These are phyloP conservation scores for Trichoderma sp. DNA, from an alignment of 2,329 filamentous ascomycete genomes.

Conservation along the genomic window DNA sequence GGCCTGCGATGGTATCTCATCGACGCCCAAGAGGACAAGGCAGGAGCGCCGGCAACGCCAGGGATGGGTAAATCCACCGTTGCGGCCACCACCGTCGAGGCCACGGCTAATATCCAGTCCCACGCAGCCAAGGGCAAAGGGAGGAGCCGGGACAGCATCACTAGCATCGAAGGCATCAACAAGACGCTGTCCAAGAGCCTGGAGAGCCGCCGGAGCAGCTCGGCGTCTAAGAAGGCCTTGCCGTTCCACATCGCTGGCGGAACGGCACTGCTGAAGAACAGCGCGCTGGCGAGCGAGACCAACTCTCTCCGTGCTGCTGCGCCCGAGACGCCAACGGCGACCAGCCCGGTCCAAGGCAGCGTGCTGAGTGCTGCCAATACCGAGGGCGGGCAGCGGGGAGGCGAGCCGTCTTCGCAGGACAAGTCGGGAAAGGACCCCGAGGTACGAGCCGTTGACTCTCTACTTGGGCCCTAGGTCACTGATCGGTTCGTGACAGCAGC, in stretches of 20 bases:
- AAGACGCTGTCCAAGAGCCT: conserved; percentile 83
- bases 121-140: conserved; percentile 51
- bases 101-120: conserved; percentile 70
- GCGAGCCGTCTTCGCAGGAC: conserved; percentile 35
- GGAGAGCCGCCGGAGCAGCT: conserved; percentile 87
- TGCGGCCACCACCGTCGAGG: conserved; percentile 83
- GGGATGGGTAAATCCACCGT: conserved; percentile 91
- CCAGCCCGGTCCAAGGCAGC: conserved; percentile 47
- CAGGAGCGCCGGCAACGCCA: conserved; percentile 86
- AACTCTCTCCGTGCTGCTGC: conserved; percentile 58
- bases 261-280: conserved; percentile 51
- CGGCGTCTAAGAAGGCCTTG: conserved; percentile 75
- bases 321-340: conserved; percentile 46
- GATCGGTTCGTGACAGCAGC: conserved; percentile 32
- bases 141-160: conserved; percentile 49
- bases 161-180: conserved; percentile 71
- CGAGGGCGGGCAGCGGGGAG: conserved; percentile 34
- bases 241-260: conserved; percentile 52
- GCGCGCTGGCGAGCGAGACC: conserved; percentile 59
- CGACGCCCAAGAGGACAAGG: conserved; percentile 90
- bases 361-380: conserved; percentile 33
- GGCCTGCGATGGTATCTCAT: conserved; percentile 95
- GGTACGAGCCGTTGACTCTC: conserved; percentile 58
- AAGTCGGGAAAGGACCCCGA: conserved; percentile 43
- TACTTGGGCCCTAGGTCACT: conserved; percentile 51